Percentiles rank a stretch among this genome's conserved stretches.
phyloP scores from a whole-genome alignment of 345 rosid genomes.

The Viola odorata region DNA sequence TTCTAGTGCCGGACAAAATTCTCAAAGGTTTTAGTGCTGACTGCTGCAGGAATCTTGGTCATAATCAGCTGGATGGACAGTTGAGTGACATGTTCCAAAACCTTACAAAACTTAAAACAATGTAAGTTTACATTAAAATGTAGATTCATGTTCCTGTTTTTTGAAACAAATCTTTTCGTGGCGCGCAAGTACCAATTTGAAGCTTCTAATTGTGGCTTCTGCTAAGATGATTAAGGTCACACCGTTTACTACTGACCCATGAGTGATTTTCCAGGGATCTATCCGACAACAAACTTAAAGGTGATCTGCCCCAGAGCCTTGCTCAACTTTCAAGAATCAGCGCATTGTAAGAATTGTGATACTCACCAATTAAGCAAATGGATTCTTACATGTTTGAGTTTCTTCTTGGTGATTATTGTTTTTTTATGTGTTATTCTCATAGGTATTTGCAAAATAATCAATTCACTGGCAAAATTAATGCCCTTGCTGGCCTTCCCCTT shows the following conservation, averaged over 20 bases:
- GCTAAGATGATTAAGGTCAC: no score
- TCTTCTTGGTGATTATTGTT: conserved; percentile 9
- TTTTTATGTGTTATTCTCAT: conserved; percentile 9
- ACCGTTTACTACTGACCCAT: conserved; percentile 21
- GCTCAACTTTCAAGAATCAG: conserved; percentile 48
- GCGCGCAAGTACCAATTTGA: no score
- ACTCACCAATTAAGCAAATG: not conserved
- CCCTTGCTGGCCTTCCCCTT: conserved; percentile 62
- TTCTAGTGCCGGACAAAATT: not conserved
- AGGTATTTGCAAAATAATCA: conserved; percentile 76
- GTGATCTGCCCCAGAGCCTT: conserved; percentile 65
- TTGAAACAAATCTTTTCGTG: no score
- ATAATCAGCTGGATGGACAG: conserved; percentile 70
- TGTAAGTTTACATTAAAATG: conserved; percentile 44
- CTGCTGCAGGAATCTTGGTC: conserved; percentile 55
- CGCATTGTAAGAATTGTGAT: conserved; percentile 50
- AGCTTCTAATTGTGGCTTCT: no score
- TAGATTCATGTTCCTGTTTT: not conserved
- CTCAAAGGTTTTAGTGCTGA: conserved; percentile 17
- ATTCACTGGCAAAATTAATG: conserved; percentile 66
- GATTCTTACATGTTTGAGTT: not conserved
- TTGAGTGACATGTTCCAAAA: conserved; percentile 80
- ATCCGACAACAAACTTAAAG: conserved; percentile 65
- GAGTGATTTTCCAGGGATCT: conserved; percentile 62
- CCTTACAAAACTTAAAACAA: conserved; percentile 51